Evolutionary conservation across 345 rosid species (phyloP), one percentile per base, ranked within the genome.

Genomic region (Eutrema yunnanense): DNA sequence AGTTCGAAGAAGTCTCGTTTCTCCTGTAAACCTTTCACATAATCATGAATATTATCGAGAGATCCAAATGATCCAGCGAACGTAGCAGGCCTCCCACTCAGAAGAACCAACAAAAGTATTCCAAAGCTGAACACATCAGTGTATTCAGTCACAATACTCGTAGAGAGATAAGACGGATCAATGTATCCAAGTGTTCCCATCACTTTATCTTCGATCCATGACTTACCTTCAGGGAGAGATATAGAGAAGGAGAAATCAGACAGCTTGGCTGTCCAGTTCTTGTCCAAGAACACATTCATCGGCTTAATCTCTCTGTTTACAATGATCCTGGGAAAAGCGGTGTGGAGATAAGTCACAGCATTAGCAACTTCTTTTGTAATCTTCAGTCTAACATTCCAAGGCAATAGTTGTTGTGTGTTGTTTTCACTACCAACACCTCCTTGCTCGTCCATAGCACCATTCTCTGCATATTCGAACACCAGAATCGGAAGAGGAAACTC

Each of bases 271-370:
- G 3, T 33, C 61, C 61, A 72, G 14, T 72, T 63, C 46, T 61
- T 43, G 44, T 62, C 76, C 69, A 72, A 72, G 54, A 72, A 63
- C 16, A 62, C 53, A 16, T 72, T 52, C 29, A 4, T 72, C 4
- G 76, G 69, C 5, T 53, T 62, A 6, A 72, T 30, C 3, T 52
- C 34, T 72, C 69, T 71, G 22, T 72, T 62, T 49, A 72, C 8
- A 29, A 62, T 40, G 62, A 61, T 61, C 42, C 61, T 30, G 1
- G 69, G 69, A 22, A 50, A 72, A 10, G 41, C 52, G 3, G 22
- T 72, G 46, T 62, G 76, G 8, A 72, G 76, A 53, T 72, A 72
- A 42, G 69, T 62, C 33, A 72, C 61, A 10, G 44, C 76, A 30
- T 16, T 51, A 11, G 69, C 69, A 29, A 72, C 19, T n/a, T 63